These are phyloP conservation scores for Tulasnella calospora DNA, from an alignment of 768 basidiomycete genomes.

Conservation along the genomic window DNA sequence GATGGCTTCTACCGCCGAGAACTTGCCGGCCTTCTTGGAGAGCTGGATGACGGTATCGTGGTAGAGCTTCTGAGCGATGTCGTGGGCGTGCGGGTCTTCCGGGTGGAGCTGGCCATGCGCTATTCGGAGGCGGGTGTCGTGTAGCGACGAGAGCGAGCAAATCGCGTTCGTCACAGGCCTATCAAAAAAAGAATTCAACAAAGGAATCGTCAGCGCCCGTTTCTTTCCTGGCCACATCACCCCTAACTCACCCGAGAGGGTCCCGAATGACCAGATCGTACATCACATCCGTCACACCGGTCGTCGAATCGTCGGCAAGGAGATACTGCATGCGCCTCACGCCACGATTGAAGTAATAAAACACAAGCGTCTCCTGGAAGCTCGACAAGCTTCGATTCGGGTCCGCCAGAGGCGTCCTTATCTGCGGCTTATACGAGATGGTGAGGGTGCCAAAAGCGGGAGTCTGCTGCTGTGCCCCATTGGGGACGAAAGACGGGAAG, in stretches of 20 bases:
- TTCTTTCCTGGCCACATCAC: not conserved
- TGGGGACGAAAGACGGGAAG: not conserved
- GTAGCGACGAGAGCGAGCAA: constrained; percentile 69
- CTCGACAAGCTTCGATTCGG: constrained; percentile 3
- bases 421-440: constrained; percentile 11
- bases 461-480: not conserved
- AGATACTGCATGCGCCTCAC: constrained; percentile 29
- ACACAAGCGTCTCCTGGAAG: constrained; percentile 26
- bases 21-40: constrained; percentile 51
- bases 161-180: constrained; percentile 63
- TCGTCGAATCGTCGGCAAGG: constrained; percentile 27
- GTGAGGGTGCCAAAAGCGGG: constrained; percentile 12
- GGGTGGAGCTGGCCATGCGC: constrained; percentile 58
- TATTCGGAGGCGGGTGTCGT: constrained; percentile 57
- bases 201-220: constrained; percentile 10
- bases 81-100: constrained; percentile 43
- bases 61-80: constrained; percentile 59
- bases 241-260: constrained; percentile 47
- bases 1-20: constrained; percentile 65
- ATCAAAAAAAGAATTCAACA: not conserved
- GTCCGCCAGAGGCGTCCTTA: constrained; percentile 19
- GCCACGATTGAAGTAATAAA: constrained; percentile 30
- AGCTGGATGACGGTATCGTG: constrained; percentile 64
- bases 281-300: constrained; percentile 28
- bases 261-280: constrained; percentile 55